phyloP scores from a whole-genome alignment of 441 rosid species.

The Pelargonium myrrhifolium region DNA sequence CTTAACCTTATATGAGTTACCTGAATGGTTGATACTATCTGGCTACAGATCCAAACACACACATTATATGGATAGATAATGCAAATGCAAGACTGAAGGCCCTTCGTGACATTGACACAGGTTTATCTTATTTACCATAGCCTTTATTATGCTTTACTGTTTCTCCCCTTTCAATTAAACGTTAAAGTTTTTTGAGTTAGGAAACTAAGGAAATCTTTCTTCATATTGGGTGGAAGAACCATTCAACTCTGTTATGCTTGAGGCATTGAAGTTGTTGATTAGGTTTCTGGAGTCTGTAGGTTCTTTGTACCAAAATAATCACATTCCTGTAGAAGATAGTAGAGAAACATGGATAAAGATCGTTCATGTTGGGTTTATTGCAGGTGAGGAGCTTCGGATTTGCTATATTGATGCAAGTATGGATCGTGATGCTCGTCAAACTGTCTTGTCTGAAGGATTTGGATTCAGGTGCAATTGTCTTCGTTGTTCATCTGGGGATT shows the following conservation, averaged over 20 bases:
- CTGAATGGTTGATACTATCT: conserved; percentile 16
- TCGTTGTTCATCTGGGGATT: conserved; percentile 61
- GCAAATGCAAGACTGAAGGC: conserved; percentile 63
- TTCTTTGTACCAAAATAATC: too few species aligned
- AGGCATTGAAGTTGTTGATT: not conserved
- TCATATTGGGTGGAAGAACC: not conserved
- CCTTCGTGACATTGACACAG: conserved; percentile 72
- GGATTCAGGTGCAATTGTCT: conserved; percentile 63
- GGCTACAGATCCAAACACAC: conserved; percentile 67
- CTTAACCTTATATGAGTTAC: not conserved
- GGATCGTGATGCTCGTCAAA: conserved; percentile 55
- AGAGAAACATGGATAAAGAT: not conserved
- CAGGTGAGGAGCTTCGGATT: conserved; percentile 82
- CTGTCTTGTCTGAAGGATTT: conserved; percentile 57
- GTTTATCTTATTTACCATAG: conserved; percentile 26
- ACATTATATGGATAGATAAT: conserved; percentile 64
- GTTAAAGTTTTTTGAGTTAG: conserved; percentile 3
- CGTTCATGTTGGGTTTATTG: conserved; percentile 16
- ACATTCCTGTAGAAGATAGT: not conserved
- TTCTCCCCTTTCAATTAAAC: not conserved
- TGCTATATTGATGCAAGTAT: conserved; percentile 83
- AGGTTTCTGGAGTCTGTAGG: too few species aligned
- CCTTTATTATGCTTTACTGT: not conserved
- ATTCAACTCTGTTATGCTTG: not conserved
- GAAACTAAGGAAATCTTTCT: not conserved